Conservation (phyloP, 2,329 filamentous ascomycete genomes). For the Fusarium sp. region DNA sequence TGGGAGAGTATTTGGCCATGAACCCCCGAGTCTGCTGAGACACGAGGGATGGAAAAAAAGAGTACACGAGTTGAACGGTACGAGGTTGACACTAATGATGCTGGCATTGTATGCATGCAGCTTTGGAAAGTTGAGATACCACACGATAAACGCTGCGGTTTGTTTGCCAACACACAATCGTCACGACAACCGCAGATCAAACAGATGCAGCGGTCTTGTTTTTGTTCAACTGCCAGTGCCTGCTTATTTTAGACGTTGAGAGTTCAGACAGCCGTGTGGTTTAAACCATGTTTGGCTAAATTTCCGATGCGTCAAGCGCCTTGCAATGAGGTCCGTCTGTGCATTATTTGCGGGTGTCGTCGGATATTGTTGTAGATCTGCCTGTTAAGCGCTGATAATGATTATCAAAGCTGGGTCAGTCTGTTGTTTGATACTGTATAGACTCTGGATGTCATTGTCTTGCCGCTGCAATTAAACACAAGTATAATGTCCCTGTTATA, state of each 20-base stretch:
- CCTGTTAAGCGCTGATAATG: slow-evolving; percentile 17
- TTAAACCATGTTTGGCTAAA: slow-evolving; percentile 33
- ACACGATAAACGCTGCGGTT: slow-evolving; percentile 11
- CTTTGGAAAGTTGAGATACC: slow-evolving; percentile 17
- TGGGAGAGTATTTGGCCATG: slow-evolving; percentile 19
- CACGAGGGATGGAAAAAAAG: slow-evolving; percentile 28
- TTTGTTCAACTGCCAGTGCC: slow-evolving; percentile 12
- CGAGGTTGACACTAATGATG: slow-evolving; percentile 7
- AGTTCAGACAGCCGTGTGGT: slow-evolving; percentile 25
- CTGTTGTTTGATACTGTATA: slow-evolving; percentile 12
- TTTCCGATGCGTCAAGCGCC: slow-evolving; percentile 40
- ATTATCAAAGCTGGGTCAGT: slow-evolving; percentile 7
- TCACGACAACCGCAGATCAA: slow-evolving; percentile 41
- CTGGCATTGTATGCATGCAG: slow-evolving; percentile 24
- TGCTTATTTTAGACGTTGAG: slow-evolving; percentile 22
- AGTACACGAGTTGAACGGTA: slow-evolving; percentile 5
- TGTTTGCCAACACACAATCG: slow-evolving; percentile 34
- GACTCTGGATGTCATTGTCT: background rate
- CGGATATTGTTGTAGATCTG: slow-evolving; percentile 41
- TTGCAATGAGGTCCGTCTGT: slow-evolving; percentile 32
- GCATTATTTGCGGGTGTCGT: slow-evolving; percentile 37
- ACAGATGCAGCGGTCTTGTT: slow-evolving; percentile 10
- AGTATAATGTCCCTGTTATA: slow-evolving; percentile 14
- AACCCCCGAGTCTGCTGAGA: slow-evolving; percentile 32
- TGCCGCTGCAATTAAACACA: slow-evolving; percentile 2